A percentile compares a stretch with the other conserved stretches of the same genome.
Conservation (phyloP, 495 filamentous ascomycete species). For the Penicillium robsamsonii region DNA sequence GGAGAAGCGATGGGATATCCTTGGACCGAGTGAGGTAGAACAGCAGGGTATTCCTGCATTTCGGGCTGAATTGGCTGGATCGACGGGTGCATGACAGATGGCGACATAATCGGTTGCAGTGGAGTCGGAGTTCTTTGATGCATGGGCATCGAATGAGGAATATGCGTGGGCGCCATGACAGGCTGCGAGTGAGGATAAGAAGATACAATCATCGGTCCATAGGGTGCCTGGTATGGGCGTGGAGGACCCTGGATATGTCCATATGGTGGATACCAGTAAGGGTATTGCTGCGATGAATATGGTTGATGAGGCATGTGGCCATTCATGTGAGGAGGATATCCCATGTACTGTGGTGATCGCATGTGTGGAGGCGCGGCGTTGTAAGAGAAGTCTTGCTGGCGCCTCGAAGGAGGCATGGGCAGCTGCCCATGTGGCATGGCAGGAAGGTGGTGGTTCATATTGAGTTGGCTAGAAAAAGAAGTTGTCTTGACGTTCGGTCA, state of each 20-base stretch:
- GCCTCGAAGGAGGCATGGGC: slow-evolving; percentile 48
- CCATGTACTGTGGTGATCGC: slow-evolving; percentile 47
- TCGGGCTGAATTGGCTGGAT: slow-evolving; percentile 31
- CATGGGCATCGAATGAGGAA: slow-evolving; percentile 36
- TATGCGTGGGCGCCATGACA: slow-evolving; percentile 40
- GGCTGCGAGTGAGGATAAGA: slow-evolving; percentile 49
- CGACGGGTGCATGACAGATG: slow-evolving; percentile 29
- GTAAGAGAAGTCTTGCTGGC: slow-evolving; percentile 52
- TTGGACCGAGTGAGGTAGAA: slow-evolving; percentile 27
- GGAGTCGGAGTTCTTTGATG: slow-evolving; percentile 45
- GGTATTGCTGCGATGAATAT: slow-evolving; percentile 45
- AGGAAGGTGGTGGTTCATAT: slow-evolving; percentile 57
- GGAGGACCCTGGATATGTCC: slow-evolving; percentile 47
- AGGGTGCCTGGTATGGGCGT: slow-evolving; percentile 40
- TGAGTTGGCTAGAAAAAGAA: slow-evolving; percentile 38
- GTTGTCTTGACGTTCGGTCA: slow-evolving; percentile 43
- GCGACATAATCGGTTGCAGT: slow-evolving; percentile 44
- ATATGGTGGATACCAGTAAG: slow-evolving; percentile 48
- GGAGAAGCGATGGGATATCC: slow-evolving; percentile 34
- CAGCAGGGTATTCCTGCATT: slow-evolving; percentile 33
- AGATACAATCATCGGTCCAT: slow-evolving; percentile 50
- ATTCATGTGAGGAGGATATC: slow-evolving; percentile 46
- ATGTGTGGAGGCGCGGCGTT: slow-evolving; percentile 45
- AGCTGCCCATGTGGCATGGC: slow-evolving; percentile 56
- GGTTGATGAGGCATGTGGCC: slow-evolving; percentile 43